Conservation (phyloP, 1,139 yeast species). For the Yamadazyma dushanensis region DNA sequence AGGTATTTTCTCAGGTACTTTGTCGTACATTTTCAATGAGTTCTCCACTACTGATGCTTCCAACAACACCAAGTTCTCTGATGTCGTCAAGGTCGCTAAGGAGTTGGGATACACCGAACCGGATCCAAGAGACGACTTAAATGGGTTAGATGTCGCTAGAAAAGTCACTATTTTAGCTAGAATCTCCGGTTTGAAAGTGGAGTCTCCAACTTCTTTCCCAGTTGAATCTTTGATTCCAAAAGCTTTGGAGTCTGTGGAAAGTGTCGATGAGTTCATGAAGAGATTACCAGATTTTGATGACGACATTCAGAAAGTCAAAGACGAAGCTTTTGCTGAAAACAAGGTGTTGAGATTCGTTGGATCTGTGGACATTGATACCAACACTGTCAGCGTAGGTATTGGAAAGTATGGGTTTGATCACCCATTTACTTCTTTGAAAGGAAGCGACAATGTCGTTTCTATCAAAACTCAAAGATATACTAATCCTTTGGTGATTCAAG, state of each 20-base stretch:
- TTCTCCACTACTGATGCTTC: slow-evolving; percentile 70
- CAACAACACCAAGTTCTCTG: slow-evolving; percentile 71
- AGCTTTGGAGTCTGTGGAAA: slow-evolving; percentile 69
- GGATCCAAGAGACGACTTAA: slow-evolving; percentile 97
- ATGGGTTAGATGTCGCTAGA: slow-evolving; percentile 97
- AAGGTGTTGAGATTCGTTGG: slow-evolving; percentile 95
- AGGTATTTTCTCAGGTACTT: slow-evolving; percentile 95
- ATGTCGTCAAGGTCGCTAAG: slow-evolving; percentile 85
- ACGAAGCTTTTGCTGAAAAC: slow-evolving; percentile 76
- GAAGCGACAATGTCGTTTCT: slow-evolving; percentile 93
- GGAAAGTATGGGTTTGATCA: slow-evolving; percentile 83
- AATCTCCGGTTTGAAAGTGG: slow-evolving; percentile 80
- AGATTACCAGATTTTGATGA: slow-evolving; percentile 81
- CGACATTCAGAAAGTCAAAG: slow-evolving; percentile 74
- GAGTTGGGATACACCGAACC: slow-evolving; percentile 96
- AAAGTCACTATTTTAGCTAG: slow-evolving; percentile 95
- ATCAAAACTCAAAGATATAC: slow-evolving; percentile 88
- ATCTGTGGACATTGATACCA: slow-evolving; percentile 71
- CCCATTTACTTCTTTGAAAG: slow-evolving; percentile 94
- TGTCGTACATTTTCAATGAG: slow-evolving; percentile 94
- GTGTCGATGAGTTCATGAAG: slow-evolving; percentile 76
- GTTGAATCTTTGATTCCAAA: slow-evolving; percentile 91
- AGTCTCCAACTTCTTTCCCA: slow-evolving; percentile 94
- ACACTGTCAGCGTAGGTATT: slow-evolving; percentile 79
- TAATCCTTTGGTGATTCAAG: slow-evolving; percentile 92